A percentile compares a stretch with the other conserved stretches of the same genome.
Evolutionary conservation across 78 protist species (phyloP).

Genomic region (Polysphondylium violaceum): DNA sequence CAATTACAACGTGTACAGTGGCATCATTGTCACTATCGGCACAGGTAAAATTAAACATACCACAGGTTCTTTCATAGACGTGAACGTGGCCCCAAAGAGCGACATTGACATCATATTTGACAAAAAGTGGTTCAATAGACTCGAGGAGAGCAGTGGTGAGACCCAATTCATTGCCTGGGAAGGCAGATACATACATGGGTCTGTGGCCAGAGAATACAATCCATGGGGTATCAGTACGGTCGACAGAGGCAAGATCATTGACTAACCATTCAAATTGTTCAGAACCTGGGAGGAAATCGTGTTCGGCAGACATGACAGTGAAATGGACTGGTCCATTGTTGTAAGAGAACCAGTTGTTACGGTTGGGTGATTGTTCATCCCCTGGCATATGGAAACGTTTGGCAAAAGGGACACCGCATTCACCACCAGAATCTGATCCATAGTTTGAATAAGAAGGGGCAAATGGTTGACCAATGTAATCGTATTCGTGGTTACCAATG

Average conservation of each 20-base stretch:
- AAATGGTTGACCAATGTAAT: slow-evolving; percentile 70
- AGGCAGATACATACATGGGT: slow-evolving; percentile 47
- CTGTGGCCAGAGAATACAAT: slow-evolving; percentile 80
- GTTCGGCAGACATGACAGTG: slow-evolving; percentile 80
- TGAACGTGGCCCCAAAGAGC: slow-evolving; percentile 77
- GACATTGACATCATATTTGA: slow-evolving; percentile 66
- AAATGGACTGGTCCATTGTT: slow-evolving; percentile 82
- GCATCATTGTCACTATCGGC: slow-evolving; percentile 60
- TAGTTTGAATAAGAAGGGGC: slow-evolving; percentile 73
- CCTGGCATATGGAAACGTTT: slow-evolving; percentile 71
- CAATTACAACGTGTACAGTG: slow-evolving; percentile 78
- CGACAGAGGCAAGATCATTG: slow-evolving; percentile 50
- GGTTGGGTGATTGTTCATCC: slow-evolving; percentile 14
- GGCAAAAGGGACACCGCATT: slow-evolving; percentile 82
- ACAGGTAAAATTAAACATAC: slow-evolving; percentile 19
- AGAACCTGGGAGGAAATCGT: slow-evolving; percentile 58
- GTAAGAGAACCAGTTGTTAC: slow-evolving; percentile 79
- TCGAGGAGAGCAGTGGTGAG: background rate
- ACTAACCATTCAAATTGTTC: slow-evolving; percentile 63
- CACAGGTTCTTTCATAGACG: slow-evolving; percentile 58
- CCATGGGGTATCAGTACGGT: slow-evolving; percentile 81
- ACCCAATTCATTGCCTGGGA: slow-evolving; percentile 20
- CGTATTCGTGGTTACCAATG: slow-evolving; percentile 82
- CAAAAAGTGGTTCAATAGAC: slow-evolving; percentile 53
- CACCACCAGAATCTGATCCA: slow-evolving; percentile 83